Evolutionary conservation across 2,329 filamentous ascomycete species (phyloP).

Genomic region (Apiospora sp.): DNA sequence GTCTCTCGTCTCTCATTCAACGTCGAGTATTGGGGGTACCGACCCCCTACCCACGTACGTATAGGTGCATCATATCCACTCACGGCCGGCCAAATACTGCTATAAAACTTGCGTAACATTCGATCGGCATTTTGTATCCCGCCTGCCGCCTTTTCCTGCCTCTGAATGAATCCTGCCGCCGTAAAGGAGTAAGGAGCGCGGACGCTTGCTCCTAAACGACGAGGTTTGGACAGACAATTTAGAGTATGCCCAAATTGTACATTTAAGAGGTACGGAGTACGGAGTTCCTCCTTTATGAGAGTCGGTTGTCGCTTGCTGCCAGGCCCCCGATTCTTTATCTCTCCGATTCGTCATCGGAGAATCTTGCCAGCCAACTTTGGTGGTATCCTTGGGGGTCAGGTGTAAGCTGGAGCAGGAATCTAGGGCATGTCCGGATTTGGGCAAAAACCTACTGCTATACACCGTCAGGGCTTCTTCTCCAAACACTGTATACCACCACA

Average conservation of each 20-base stretch:
- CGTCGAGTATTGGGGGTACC: slow-evolving; percentile 8
- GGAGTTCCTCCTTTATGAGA: background rate
- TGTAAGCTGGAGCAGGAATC: slow-evolving; percentile 13
- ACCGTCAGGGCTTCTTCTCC: slow-evolving; percentile 5
- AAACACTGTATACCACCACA: slow-evolving; percentile 5
- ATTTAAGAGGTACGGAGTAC: background rate
- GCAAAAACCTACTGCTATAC: background rate
- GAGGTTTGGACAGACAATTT: background rate
- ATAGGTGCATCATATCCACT: slow-evolving; percentile 18
- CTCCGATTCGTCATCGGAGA: slow-evolving; percentile 8
- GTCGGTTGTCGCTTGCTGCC: background rate
- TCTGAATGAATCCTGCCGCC: background rate
- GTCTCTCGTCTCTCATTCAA: background rate
- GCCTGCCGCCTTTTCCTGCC: slow-evolving; percentile 11
- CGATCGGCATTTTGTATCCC: slow-evolving; percentile 10
- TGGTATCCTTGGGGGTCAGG: slow-evolving; percentile 2
- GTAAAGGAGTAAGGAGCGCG: background rate
- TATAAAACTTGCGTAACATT: slow-evolving; percentile 21
- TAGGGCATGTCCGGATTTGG: slow-evolving; percentile 10
- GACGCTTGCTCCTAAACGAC: background rate
- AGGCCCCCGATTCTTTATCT: background rate
- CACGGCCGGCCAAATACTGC: slow-evolving; percentile 11
- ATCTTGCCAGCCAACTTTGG: slow-evolving; percentile 9
- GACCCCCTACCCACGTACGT: background rate
- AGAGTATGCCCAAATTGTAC: background rate